These are phyloP conservation scores for Lasiodiplodia theobromae DNA, from an alignment of 2,329 filamentous ascomycete genomes.

Conservation along the genomic window DNA sequence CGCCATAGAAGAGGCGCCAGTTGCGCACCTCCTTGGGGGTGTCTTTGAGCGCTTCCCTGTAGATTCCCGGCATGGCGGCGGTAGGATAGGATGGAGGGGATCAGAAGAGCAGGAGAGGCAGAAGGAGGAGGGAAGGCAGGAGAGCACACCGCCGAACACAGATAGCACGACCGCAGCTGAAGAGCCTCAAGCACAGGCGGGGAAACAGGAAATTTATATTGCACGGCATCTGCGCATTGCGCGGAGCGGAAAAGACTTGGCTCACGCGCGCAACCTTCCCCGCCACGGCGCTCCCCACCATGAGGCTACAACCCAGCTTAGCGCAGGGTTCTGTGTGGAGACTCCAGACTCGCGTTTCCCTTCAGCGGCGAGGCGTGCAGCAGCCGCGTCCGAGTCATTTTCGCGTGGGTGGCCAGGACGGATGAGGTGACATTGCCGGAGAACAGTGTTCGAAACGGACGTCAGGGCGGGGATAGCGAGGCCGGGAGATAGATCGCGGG, in stretches of 20 bases:
- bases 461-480: neutral
- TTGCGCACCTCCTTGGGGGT: constrained; percentile 77
- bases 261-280: constrained; percentile 13
- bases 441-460: constrained; percentile 4
- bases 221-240: constrained; percentile 9
- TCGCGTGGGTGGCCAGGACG: neutral
- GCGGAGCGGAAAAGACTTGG: constrained; percentile 18
- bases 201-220: constrained; percentile 10
- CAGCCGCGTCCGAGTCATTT: constrained; percentile 21
- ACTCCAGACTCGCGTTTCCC: neutral
- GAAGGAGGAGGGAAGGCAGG: neutral
- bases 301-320: constrained; percentile 1
- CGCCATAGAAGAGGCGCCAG: constrained; percentile 80
- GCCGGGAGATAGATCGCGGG: constrained; percentile 11
- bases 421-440: constrained; percentile 16
- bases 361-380: neutral
- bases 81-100: neutral
- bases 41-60: constrained; percentile 59
- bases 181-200: neutral
- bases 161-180: constrained; percentile 14
- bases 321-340: constrained; percentile 11
- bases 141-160: constrained; percentile 19
- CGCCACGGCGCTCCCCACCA: constrained; percentile 8
- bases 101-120: neutral
- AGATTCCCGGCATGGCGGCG: constrained; percentile 33